Base-by-base conservation (phyloP, 306 rosid species). In the Canavalia gladiata region DNA sequence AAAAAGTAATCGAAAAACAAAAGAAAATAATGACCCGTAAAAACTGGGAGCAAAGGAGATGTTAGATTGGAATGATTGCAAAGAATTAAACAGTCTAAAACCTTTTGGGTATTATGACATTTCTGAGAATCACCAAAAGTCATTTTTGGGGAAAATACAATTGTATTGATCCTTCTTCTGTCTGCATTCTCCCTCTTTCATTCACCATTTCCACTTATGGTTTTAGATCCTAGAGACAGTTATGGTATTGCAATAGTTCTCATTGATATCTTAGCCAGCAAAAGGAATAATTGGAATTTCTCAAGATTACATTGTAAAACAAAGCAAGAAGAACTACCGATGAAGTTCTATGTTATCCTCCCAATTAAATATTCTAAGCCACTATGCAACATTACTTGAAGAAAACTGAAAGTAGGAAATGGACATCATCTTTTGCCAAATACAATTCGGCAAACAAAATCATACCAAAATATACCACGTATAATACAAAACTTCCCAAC, bases 221-320 rank as follows among this genome's bases (percentile, higher is more conserved):
- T 33, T 71, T 71, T 51, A 72, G 49, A 25, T 73, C 39, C 49
- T 4, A 56, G 62, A 71, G 25, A 41, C 67, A 25, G 68, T 33
- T 35, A 62, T 34, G 55, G 42, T 42, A 74, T 58, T 56, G 55
- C 55, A 25, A 54, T 25, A 50, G 60, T 5, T 33, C 58, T 31
- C 5, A 43, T 7, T 0, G 5, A 52, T 72, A 34, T 72, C 76
- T 71, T 51, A 7, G 18, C n/a, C 47, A 72, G 52, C 49, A 72
- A 72, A 71, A 4, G 7, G 70, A 39, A 35, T 33, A 33, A n/a
- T 8, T n/a, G 2, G 49, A 33, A 50, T 31, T 50, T 50, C 31
- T 51, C 78, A 28, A 12, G 10, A 73, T 55, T 56, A 41, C 28
- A 55, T 54, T 9, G 37, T 29, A 55, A 55, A 8, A 28, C 28